These are phyloP conservation scores for Fusarium subtropicale DNA, from an alignment of 2,329 filamentous ascomycete species.

Conservation along the genomic window DNA sequence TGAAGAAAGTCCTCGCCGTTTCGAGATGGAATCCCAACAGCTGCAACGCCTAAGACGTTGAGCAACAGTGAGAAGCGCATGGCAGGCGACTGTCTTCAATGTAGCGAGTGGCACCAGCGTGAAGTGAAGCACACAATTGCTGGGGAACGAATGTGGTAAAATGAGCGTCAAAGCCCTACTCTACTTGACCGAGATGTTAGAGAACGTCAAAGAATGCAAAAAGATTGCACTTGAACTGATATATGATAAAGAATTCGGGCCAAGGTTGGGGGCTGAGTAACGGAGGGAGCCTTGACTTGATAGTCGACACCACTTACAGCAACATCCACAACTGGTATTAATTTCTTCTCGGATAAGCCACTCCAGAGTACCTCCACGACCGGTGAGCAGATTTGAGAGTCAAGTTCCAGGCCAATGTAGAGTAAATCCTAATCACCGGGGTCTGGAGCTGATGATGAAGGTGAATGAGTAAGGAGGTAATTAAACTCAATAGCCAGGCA, in stretches of 20 bases:
- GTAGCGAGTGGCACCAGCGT: conserved; percentile 23
- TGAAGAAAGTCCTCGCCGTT: conserved; percentile 11
- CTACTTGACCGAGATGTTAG: conserved; percentile 21
- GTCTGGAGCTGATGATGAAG: conserved; percentile 16
- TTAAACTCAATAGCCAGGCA: conserved; percentile 29
- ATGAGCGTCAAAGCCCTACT: conserved; percentile 24
- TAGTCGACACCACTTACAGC: conserved; percentile 27
- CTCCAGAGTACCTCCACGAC: conserved; percentile 16
- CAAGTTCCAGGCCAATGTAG: conserved; percentile 13
- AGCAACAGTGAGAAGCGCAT: conserved; percentile 44
- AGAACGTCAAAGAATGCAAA: conserved; percentile 7
- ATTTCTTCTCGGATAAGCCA: conserved; percentile 36
- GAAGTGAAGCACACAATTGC: conserved; percentile 12
- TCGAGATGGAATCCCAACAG: conserved; percentile 27
- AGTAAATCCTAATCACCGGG: conserved; percentile 25
- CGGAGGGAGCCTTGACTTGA: conserved; percentile 41
- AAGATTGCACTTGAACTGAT: conserved; percentile 16
- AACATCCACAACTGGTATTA: conserved; percentile 28
- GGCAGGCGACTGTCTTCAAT: conserved; percentile 10
- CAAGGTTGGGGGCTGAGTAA: conserved; percentile 42
- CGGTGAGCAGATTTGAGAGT: conserved; percentile 24
- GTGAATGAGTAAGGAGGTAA: conserved; percentile 15
- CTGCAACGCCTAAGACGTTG: conserved; percentile 37
- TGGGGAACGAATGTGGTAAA: conserved; percentile 37
- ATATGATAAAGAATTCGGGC: conserved; percentile 36